These are phyloP conservation scores for Aspergillus phoenicis DNA, from an alignment of 2,329 filamentous ascomycete species.

Conservation along the genomic window DNA sequence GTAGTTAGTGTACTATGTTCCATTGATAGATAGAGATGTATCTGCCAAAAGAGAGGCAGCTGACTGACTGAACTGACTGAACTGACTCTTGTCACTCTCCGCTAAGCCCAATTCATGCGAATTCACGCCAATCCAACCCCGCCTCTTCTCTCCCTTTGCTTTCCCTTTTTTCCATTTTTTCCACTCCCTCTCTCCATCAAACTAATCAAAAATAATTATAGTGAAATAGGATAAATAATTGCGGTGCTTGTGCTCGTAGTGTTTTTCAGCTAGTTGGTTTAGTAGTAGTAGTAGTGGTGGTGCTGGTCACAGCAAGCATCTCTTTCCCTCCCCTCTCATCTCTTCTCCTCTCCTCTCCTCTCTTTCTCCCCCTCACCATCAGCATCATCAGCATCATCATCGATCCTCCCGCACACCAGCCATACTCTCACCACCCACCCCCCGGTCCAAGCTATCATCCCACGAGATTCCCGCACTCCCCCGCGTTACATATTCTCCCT, in stretches of 20 bases:
- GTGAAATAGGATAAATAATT: neutral
- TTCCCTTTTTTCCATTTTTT: neutral
- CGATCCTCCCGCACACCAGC: neutral
- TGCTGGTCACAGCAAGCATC: neutral
- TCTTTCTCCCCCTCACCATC: neutral
- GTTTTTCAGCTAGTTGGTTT: neutral
- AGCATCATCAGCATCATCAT: neutral
- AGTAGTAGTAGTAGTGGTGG: neutral
- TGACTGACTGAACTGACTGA: too few relatives aligned
- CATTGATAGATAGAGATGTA: too few relatives aligned
- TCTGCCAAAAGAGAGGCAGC: too few relatives aligned
- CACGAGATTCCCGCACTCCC: conserved; percentile 4
- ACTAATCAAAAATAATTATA: neutral
- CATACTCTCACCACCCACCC: neutral
- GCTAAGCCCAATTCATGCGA: neutral
- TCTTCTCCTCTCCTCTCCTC: neutral
- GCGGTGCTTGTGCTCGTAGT: too few relatives aligned
- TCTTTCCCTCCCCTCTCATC: neutral
- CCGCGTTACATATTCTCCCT: neutral
- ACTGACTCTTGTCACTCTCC: neutral
- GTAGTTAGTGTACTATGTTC: too few relatives aligned
- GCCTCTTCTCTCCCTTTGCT: conserved; percentile 10
- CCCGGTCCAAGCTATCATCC: conserved; percentile 5
- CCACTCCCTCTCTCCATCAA: neutral
- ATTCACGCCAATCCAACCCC: conserved; percentile 9